Evolutionary conservation across 352 stramenopile genomes (phyloP).

Genomic region (Phytophthora megakarya): DNA sequence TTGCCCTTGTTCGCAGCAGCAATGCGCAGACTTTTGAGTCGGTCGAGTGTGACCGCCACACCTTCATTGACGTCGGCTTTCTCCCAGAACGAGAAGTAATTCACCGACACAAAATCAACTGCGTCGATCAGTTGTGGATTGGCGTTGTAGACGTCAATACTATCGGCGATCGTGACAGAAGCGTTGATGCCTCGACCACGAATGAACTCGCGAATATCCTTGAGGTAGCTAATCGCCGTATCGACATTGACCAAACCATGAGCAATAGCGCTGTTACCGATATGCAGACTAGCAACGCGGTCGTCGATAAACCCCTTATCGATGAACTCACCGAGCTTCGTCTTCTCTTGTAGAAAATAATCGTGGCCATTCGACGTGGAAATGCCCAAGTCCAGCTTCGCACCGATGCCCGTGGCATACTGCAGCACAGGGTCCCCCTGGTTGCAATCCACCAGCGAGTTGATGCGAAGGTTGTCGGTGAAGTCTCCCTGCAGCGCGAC

Average conservation of each 20-base stretch:
- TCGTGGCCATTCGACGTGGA: constrained; percentile 52
- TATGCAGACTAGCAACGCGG: constrained; percentile 58
- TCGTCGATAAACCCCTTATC: constrained; percentile 45
- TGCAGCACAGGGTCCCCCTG: constrained; percentile 51
- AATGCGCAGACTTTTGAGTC: constrained; percentile 52
- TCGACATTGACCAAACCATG: constrained; percentile 53
- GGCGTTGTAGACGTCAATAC: constrained; percentile 72
- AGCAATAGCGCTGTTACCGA: constrained; percentile 78
- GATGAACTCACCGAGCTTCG: constrained; percentile 48
- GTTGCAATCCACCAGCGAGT: constrained; percentile 64
- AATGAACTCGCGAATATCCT: constrained; percentile 61
- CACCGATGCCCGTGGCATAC: constrained; percentile 45
- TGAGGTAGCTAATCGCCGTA: constrained; percentile 63
- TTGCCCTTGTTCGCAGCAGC: constrained; percentile 58
- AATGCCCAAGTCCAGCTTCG: constrained; percentile 68
- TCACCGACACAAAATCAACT: constrained; percentile 72
- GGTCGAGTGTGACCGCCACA: constrained; percentile 53
- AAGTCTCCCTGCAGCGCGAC: constrained; percentile 41
- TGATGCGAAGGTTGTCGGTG: constrained; percentile 67
- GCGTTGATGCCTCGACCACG: constrained; percentile 44
- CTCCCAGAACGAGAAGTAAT: constrained; percentile 87
- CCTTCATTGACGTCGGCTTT: constrained; percentile 51
- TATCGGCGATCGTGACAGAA: constrained; percentile 70
- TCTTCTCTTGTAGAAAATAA: constrained; percentile 54
- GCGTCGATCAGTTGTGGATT: constrained; percentile 62